phyloP scores from a whole-genome alignment of 805 yeast species.

The Ogataea parapolymorpha region DNA sequence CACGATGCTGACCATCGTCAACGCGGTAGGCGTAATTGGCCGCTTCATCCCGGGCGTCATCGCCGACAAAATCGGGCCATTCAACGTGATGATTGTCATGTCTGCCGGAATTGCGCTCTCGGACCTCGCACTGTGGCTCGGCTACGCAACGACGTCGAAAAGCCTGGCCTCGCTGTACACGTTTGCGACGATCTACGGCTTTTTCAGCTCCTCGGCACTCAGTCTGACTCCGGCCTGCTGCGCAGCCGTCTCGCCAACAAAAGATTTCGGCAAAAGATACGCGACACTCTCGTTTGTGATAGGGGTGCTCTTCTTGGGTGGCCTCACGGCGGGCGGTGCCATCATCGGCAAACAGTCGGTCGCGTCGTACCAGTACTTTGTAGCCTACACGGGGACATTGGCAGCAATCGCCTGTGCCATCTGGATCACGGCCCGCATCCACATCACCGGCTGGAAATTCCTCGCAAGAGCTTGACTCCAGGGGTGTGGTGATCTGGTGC shows the following conservation, averaged over 20 bases:
- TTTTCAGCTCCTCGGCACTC: conserved; percentile 53
- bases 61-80: conserved; percentile 54
- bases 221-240: conserved; percentile 58
- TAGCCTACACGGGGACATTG: conserved; percentile 36
- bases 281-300: conserved; percentile 28
- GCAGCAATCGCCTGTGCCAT: conserved; percentile 37
- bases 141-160: conserved; percentile 43
- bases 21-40: conserved; percentile 49
- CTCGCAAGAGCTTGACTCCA: conserved; percentile 14
- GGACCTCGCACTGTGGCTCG: conserved; percentile 55
- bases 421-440: conserved; percentile 43
- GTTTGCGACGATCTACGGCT: conserved; percentile 48
- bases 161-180: conserved; percentile 40
- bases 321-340: conserved; percentile 33
- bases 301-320: conserved; percentile 32
- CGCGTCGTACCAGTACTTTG: conserved; percentile 35
- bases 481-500: not conserved
- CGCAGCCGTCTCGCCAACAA: conserved; percentile 50
- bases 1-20: conserved; percentile 44
- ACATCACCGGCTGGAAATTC: conserved; percentile 42
- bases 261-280: conserved; percentile 24
- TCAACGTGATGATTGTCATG: conserved; percentile 52
- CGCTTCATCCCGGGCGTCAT: conserved; percentile 51
- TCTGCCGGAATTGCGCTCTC: conserved; percentile 42
- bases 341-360: conserved; percentile 34